Evolutionary conservation across 148 eudicot species (phyloP).

Genomic region (Persicaria maculosa): DNA sequence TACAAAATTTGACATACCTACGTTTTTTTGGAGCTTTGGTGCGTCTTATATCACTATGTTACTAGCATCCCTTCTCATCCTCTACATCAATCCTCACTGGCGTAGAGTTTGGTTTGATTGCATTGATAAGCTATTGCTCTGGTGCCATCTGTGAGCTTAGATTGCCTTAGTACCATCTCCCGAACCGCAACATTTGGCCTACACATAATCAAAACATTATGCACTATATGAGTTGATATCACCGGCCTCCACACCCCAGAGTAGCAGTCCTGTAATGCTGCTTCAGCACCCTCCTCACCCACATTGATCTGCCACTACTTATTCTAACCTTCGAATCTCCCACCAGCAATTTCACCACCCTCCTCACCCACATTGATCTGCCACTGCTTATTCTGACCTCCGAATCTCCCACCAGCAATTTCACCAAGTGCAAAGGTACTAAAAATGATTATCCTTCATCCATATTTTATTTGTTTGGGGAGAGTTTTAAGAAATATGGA

Average conservation of each 20-base stretch:
- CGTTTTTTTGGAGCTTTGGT: neutral
- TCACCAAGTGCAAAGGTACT: neutral
- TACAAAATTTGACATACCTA: neutral
- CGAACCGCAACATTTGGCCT: neutral
- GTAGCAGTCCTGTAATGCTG: neutral
- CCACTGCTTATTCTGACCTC: neutral
- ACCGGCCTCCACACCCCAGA: neutral
- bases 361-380: neutral
- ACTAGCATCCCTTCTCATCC: neutral
- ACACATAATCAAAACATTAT: neutral
- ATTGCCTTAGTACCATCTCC: neutral
- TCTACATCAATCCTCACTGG: neutral
- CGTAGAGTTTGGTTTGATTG: neutral
- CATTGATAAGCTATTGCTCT: neutral
- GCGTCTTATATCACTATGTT: neutral
- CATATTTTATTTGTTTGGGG: neutral
- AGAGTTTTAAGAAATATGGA: neutral
- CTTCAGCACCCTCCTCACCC: neutral
- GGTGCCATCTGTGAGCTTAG: neutral
- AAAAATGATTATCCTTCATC: neutral
- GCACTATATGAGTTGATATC: neutral
- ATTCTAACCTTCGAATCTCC: neutral
- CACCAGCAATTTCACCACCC: neutral
- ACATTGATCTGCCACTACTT: neutral
- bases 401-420: neutral